Conservation (phyloP, 805 yeast genomes). For the Sugiyamaella boreocaroliniensis region DNA sequence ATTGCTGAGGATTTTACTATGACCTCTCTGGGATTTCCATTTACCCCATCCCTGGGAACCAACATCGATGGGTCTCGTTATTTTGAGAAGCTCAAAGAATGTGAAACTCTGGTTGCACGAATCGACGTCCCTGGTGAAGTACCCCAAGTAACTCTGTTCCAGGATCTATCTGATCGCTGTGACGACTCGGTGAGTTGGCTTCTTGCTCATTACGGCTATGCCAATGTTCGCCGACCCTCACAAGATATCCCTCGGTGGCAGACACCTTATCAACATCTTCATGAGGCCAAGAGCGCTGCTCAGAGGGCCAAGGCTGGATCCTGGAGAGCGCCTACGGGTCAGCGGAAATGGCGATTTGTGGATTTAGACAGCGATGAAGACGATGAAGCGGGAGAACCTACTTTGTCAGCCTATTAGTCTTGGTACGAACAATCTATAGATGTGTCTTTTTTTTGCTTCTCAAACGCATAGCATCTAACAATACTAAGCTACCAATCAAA, state of each 20-base stretch:
- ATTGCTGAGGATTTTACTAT: not conserved
- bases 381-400: too few species aligned
- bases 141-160: not conserved
- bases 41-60: not conserved
- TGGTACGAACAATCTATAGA: too few species aligned
- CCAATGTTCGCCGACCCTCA: not conserved
- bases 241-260: not conserved
- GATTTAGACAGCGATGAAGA: too few species aligned
- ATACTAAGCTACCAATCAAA: too few species aligned
- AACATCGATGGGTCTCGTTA: not conserved
- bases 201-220: not conserved
- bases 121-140: not conserved
- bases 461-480: too few species aligned
- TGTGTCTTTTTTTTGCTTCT: too few species aligned
- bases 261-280: not conserved
- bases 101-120: not conserved
- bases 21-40: not conserved
- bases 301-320: not conserved
- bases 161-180: not conserved
- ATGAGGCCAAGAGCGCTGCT: not conserved
- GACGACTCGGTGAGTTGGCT: not conserved
- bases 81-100: not conserved
- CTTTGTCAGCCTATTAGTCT: too few species aligned
- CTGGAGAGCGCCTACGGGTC: not conserved
- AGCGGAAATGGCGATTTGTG: too few species aligned